These are phyloP conservation scores for Bothriochloa decipiens DNA, from an alignment of 176 grass and related monocot species.

Conservation along the genomic window DNA sequence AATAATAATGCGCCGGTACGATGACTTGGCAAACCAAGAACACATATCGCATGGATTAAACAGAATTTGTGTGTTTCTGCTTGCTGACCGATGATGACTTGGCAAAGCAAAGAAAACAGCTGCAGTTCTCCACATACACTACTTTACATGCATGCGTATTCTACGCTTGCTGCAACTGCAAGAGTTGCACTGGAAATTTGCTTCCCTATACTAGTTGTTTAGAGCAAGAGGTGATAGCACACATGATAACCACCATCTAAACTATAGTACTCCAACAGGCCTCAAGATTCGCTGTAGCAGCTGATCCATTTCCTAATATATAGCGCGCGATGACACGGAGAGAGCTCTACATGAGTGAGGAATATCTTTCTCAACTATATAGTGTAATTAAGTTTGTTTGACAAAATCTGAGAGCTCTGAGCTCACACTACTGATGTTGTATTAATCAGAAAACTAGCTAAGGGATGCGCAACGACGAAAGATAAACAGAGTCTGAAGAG, in stretches of 20 bases:
- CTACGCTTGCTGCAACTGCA: background rate
- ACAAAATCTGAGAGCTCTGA: background rate
- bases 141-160: background rate
- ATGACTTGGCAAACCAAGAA: slow-evolving; percentile 12
- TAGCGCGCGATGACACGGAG: background rate
- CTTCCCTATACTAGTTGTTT: slow-evolving; percentile 31
- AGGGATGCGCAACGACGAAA: background rate
- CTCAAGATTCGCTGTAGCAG: slow-evolving; percentile 13
- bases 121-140: slow-evolving; percentile 38
- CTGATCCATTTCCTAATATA: background rate
- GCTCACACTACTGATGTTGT: background rate
- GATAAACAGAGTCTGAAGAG: background rate
- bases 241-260: slow-evolving; percentile 26
- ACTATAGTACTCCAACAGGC: background rate
- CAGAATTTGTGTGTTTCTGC: slow-evolving; percentile 5
- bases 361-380: background rate
- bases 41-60: slow-evolving; percentile 21
- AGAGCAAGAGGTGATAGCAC: slow-evolving; percentile 13
- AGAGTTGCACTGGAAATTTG: slow-evolving; percentile 47
- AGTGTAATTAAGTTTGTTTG: background rate
- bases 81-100: slow-evolving; percentile 18
- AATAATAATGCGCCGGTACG: background rate
- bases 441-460: background rate
- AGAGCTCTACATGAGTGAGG: background rate
- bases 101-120: slow-evolving; percentile 12